Conservation (phyloP, 495 filamentous ascomycete genomes). For the Entonaema liquescens region DNA sequence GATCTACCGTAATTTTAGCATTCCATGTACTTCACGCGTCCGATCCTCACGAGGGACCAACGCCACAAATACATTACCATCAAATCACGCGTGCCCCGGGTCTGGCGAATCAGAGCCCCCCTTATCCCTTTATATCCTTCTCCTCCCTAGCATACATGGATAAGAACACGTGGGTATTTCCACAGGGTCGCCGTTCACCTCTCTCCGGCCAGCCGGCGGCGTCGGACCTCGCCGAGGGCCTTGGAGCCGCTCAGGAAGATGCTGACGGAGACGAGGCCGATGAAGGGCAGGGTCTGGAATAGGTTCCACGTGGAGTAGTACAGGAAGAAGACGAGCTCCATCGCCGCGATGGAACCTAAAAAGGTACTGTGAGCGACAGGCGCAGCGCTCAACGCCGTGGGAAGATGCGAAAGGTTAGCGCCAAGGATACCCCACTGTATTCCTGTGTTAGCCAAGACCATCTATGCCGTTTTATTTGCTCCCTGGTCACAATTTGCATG, state of each 20-base stretch:
- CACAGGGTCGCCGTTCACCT: no score
- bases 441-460: slow-evolving; percentile 16
- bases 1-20: not conserved
- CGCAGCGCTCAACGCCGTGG: slow-evolving; percentile 73
- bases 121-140: not conserved
- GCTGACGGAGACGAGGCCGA: slow-evolving; percentile 69
- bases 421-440: slow-evolving; percentile 80
- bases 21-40: not conserved
- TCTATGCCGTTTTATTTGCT: not conserved
- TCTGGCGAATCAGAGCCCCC: not conserved
- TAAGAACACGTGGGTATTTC: not conserved
- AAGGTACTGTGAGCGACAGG: slow-evolving; percentile 83
- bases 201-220: slow-evolving; percentile 80
- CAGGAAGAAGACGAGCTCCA: slow-evolving; percentile 93
- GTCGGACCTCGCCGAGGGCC: slow-evolving; percentile 92
- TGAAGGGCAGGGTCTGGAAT: slow-evolving; percentile 85
- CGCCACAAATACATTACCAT: not conserved
- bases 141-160: not conserved
- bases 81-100: not conserved
- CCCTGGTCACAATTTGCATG: no score
- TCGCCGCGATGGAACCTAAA: slow-evolving; percentile 80
- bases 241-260: slow-evolving; percentile 89
- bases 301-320: slow-evolving; percentile 95
- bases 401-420: slow-evolving; percentile 82
- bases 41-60: no score